These are phyloP conservation scores for Fusarium protoensiforme DNA, from an alignment of 2,329 filamentous ascomycete genomes.

Conservation along the genomic window DNA sequence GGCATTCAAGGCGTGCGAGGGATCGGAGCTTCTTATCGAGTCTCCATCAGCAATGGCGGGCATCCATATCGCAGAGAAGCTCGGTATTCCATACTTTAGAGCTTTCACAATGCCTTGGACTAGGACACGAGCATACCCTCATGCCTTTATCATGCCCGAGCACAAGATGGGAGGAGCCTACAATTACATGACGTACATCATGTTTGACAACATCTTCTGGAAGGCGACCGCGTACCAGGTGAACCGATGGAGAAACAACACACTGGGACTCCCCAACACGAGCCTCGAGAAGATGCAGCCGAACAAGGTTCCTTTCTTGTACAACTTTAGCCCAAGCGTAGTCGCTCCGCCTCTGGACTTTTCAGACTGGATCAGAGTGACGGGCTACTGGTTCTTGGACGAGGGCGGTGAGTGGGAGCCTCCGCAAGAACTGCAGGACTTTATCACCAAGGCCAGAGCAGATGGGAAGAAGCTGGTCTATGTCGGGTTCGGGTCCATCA, in stretches of 20 bases:
- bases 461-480: conserved; percentile 95
- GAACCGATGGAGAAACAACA: conserved; percentile 89
- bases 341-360: conserved; percentile 96
- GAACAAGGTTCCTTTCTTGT: conserved; percentile 97
- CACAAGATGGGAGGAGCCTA: conserved; percentile 95
- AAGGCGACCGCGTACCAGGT: conserved; percentile 90
- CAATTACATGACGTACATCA: conserved; percentile 94
- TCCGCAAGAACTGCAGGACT: conserved; percentile 78
- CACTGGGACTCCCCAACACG: conserved; percentile 82
- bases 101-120: conserved; percentile 99
- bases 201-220: conserved; percentile 98
- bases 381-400: conserved; percentile 97
- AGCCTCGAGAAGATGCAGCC: conserved; percentile 91
- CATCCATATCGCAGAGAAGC: conserved; percentile 95
- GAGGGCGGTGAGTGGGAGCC: conserved; percentile 78
- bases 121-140: conserved; percentile 91
- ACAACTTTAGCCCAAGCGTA: conserved; percentile 95
- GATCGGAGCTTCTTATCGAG: conserved; percentile 90
- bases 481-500: conserved; percentile 96
- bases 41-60: conserved; percentile 97
- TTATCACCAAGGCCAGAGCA: conserved; percentile 83
- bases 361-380: conserved; percentile 97
- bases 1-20: conserved; percentile 85
- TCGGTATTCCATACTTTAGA: conserved; percentile 94
- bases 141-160: conserved; percentile 93